phyloP scores from a whole-genome alignment of 768 basidiomycete genomes.

The Lyophyllum atratum region DNA sequence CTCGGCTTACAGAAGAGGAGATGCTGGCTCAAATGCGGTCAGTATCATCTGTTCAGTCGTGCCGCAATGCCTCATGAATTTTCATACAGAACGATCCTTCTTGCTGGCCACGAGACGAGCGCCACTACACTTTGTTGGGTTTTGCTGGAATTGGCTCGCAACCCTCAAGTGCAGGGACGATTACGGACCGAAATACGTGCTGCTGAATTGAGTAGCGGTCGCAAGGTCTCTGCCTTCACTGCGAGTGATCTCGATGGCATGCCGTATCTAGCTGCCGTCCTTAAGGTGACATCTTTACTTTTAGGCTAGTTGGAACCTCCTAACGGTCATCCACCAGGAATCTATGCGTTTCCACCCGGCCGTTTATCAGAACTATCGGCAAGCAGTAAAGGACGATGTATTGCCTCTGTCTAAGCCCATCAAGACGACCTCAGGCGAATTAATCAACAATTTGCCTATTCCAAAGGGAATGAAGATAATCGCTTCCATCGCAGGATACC shows the following conservation, averaged over 20 bases:
- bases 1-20: constrained; percentile 39
- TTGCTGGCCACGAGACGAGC: constrained; percentile 64
- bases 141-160: constrained; percentile 59
- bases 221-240: constrained; percentile 42
- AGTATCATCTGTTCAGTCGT: neutral
- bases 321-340: constrained; percentile 33
- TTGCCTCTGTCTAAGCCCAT: constrained; percentile 61
- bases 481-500: constrained; percentile 54
- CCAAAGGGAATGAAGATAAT: constrained; percentile 54
- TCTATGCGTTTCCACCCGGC: constrained; percentile 56
- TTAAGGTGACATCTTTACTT: constrained; percentile 35
- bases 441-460: constrained; percentile 44
- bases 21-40: constrained; percentile 42
- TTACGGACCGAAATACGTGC: constrained; percentile 63
- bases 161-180: constrained; percentile 57
- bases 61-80: neutral
- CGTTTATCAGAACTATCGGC: constrained; percentile 52
- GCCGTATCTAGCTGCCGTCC: constrained; percentile 48
- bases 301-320: neutral
- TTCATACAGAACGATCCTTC: constrained; percentile 38
- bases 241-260: constrained; percentile 51
- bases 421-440: constrained; percentile 43
- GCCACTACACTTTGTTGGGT: constrained; percentile 62
- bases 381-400: constrained; percentile 52
- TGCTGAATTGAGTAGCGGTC: constrained; percentile 35